phyloP scores from a whole-genome alignment of 225 moss, liverwort and hornwort genomes.

The Rhytidiadelphus loreus region DNA sequence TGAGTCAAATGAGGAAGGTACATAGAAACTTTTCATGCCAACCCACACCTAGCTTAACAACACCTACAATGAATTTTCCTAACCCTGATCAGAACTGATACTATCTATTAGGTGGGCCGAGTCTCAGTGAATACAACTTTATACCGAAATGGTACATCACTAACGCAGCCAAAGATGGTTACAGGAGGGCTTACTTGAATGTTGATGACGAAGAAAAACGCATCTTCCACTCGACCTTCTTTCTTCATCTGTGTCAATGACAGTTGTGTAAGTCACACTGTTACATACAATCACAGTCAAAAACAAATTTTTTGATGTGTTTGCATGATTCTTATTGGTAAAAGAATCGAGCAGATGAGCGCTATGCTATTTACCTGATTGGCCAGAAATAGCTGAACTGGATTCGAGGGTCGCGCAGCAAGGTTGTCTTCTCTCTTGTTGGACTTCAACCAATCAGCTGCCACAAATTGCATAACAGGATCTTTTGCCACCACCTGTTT shows the following conservation, averaged over 20 bases:
- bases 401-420: conserved; percentile 55
- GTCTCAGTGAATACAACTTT: neutral
- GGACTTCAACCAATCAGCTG: conserved; percentile 95
- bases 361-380: conserved; percentile 26
- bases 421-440: conserved; percentile 84
- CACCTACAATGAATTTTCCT: neutral
- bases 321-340: neutral
- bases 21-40: neutral
- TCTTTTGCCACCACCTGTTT: conserved; percentile 77
- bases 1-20: neutral
- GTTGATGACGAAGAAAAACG: conserved; percentile 82
- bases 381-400: conserved; percentile 54
- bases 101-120: too few relatives aligned
- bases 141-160: neutral
- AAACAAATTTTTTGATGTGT: neutral
- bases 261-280: neutral
- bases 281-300: neutral
- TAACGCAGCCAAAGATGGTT: neutral
- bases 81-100: neutral
- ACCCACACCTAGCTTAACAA: neutral
- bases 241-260: conserved; percentile 21
- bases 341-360: neutral
- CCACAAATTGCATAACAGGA: conserved; percentile 91
- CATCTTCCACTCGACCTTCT: conserved; percentile 22
- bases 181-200: conserved; percentile 55